Base-by-base conservation (phyloP, 441 rosid genomes). In the Theobroma grandiflorum region DNA sequence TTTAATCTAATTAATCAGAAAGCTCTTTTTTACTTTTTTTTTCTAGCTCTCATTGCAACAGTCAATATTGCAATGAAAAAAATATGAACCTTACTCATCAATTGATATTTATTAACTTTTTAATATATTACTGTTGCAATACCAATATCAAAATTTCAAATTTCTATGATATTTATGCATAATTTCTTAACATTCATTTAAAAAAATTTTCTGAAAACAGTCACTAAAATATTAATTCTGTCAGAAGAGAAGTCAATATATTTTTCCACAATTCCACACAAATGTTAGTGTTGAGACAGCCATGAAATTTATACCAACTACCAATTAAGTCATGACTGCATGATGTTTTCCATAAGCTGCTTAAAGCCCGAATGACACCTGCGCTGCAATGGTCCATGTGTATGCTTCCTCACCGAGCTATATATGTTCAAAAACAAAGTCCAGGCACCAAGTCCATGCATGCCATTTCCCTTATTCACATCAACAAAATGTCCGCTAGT, bases 401-500 rank as follows among this genome's bases (percentile, higher is more conserved):
- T 80, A 68, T 43, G 52, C 64, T 49, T 26, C 73, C 61, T 76
- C 81, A 76, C 81, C 47, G 16, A 43, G 35, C 72, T 63, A 55
- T 52, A 53, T 72, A 77, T 79, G 4, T 26, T 31, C 1, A 7
- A 49, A 58, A 45, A 40, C 22, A 22, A 69, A 38, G 9, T 8
- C 31, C 61, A 37, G 14, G 12, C 73, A 26, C 45, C 59, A 53
- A 76, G 45, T 52, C 16, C 61, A 35, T 50, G 80, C 76, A 63
- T 40, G 78, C 45, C 16, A 31, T 47, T 42, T 70, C 66, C 55
- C 9, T 33, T 76, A 33, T 69, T 37, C 81, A 38, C 22, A 45
- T 3, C 31, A 71, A 22, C 26, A 49, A 84, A 86, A 88, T 89
- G 93, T 70, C 81, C 62, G 72, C 83, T 47, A 70, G 35, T 57